A percentile compares a stretch with the other conserved stretches of the same genome.
These are phyloP conservation scores for Candida piceae DNA, from an alignment of 805 yeast genomes.

Conservation along the genomic window DNA sequence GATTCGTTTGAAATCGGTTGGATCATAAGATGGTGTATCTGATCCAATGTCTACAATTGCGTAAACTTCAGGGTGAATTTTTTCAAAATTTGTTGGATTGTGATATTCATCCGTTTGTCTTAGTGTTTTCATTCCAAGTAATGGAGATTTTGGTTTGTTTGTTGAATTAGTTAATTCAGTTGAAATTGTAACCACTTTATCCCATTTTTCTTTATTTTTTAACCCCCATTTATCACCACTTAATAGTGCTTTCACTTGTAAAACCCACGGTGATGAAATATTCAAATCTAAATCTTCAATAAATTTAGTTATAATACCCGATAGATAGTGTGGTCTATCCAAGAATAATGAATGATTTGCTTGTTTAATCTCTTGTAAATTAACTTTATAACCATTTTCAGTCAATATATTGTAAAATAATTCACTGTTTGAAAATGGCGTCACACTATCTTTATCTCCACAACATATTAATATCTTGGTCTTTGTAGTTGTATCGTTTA, in stretches of 20 bases:
- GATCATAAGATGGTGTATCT: conserved; percentile 67
- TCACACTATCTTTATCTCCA: conserved; percentile 53
- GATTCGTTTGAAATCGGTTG: conserved; percentile 46
- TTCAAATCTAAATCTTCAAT: conserved; percentile 43
- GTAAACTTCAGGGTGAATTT: conserved; percentile 42
- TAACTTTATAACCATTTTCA: conserved; percentile 26
- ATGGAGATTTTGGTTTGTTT: conserved; percentile 34
- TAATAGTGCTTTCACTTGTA: conserved; percentile 54
- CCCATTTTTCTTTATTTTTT: conserved; percentile 73
- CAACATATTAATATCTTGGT: conserved; percentile 49
- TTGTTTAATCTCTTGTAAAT: conserved; percentile 34
- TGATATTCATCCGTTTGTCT: conserved; percentile 59
- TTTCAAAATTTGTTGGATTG: conserved; percentile 53
- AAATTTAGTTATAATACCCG: conserved; percentile 59
- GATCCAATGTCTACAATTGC: conserved; percentile 69
- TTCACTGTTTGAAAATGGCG: conserved; percentile 38
- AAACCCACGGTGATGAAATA: conserved; percentile 67
- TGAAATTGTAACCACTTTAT: conserved; percentile 47
- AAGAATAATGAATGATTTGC: conserved; percentile 66
- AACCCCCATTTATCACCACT: conserved; percentile 76
- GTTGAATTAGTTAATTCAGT: conserved; percentile 31
- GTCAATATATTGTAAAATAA: conserved; percentile 27
- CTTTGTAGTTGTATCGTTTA: conserved; percentile 30
- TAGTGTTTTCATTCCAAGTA: conserved; percentile 71
- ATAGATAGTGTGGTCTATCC: conserved; percentile 57